Percentiles rank a stretch among this genome's conserved stretches.
These are phyloP conservation scores for Tuber indicum DNA, from an alignment of 495 filamentous ascomycete species.

Conservation along the genomic window DNA sequence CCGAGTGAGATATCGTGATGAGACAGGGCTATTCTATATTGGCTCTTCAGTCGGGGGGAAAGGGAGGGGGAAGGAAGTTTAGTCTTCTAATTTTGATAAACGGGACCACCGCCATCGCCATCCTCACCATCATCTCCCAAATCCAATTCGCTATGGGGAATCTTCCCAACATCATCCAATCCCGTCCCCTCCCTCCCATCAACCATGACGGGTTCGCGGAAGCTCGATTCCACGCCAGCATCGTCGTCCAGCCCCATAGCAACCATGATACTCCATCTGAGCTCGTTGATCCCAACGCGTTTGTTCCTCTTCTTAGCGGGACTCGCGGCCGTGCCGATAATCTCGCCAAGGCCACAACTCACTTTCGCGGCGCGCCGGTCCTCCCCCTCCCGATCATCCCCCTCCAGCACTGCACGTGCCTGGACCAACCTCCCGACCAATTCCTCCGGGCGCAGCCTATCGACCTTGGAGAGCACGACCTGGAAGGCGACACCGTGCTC, in stretches of 20 bases:
- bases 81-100: background rate
- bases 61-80: background rate
- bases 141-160: background rate
- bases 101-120: background rate
- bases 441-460: constrained; percentile 47
- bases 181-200: background rate
- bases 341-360: constrained; percentile 48
- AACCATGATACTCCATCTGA: constrained; percentile 39
- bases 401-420: constrained; percentile 39
- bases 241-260: constrained; percentile 33
- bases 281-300: constrained; percentile 37
- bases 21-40: background rate
- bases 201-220: background rate
- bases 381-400: constrained; percentile 36
- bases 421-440: constrained; percentile 14
- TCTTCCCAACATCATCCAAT: background rate
- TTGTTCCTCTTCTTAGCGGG: constrained; percentile 19
- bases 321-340: constrained; percentile 49
- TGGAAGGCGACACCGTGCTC: constrained; percentile 61
- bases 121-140: background rate
- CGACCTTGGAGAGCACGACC: constrained; percentile 77
- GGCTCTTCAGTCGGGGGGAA: background rate
- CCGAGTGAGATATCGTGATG: background rate
- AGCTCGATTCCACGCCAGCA: background rate
- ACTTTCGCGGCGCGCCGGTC: constrained; percentile 28